Evolutionary conservation across 2,329 filamentous ascomycete genomes (phyloP), one percentile per base, ranked within the genome.

Genomic region (Ambrosiella cleistominuta): DNA sequence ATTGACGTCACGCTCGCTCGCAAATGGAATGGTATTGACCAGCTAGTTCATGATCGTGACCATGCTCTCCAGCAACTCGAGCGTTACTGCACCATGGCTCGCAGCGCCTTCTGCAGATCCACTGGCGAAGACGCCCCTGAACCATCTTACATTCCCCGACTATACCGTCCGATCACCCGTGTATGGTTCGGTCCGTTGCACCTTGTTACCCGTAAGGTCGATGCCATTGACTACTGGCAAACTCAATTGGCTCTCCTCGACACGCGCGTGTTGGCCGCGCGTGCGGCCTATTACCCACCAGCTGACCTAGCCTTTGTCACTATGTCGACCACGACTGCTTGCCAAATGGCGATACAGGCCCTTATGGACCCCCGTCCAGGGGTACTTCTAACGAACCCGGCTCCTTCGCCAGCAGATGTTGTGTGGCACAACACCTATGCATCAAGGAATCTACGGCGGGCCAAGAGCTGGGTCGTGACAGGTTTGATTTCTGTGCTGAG

Each of bases 341-440:
- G 81, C 64, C 93, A 98, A 72, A 95, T 97, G 89, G 88, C 90
- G 27, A 88, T 95, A 49, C 93, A 98, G 70, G 90, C 93, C 3
- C 83, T 95, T 9, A 81, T 98, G 57, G 91, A 97, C 66, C 89
- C 93, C 2, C 84, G 86, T 9, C 93, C 94, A 0, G 83, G 90
- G 60, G 85, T 86, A 61, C 77, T 98, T 5, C 74, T 95, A 57
- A 90, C 91, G 7, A 90, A 88, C 61, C 78, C 86, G 36, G 90
- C 91, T 2, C 93, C 93, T 0, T 83, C 91, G 1, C 93, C 93
- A 0, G 82, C 86, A 0, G 91, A 97, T 67, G 83, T 98, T n/a
- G 81, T 97, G 9, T 98, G 94, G 93, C 78, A 77, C 62, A 96
- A 97, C 66, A 97, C 89, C 0, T 98, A 98, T 66, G 71, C 89